phyloP scores from a whole-genome alignment of 2,329 filamentous ascomycete genomes.

The Trichoderma breve region DNA sequence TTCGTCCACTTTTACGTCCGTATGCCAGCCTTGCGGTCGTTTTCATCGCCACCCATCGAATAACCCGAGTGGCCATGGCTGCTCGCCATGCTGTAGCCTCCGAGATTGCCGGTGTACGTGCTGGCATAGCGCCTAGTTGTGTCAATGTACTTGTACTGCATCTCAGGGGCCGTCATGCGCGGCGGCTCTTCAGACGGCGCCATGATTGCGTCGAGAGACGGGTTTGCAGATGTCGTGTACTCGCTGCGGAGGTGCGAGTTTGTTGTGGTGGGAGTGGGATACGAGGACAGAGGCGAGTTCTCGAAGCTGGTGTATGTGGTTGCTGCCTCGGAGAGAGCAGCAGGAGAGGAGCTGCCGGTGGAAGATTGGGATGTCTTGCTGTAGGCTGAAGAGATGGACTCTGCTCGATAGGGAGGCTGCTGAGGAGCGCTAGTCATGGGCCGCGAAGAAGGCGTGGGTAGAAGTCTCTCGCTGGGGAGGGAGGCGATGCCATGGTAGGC shows the following conservation, averaged over 20 bases:
- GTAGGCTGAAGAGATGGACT: conserved; percentile 28
- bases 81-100: conserved; percentile 3
- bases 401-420: conserved; percentile 28
- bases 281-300: conserved; percentile 16
- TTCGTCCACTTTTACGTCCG: not conserved
- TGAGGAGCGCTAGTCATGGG: conserved; percentile 23
- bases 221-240: conserved; percentile 21
- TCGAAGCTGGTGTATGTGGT: conserved; percentile 20
- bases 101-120: conserved; percentile 5
- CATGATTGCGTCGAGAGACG: conserved; percentile 14
- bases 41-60: not conserved
- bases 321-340: conserved; percentile 13
- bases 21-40: conserved; percentile 12
- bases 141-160: conserved; percentile 35
- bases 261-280: not conserved
- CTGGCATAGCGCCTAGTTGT: conserved; percentile 24
- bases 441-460: conserved; percentile 25
- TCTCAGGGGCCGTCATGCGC: conserved; percentile 25
- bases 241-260: conserved; percentile 13
- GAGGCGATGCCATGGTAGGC: conserved; percentile 26
- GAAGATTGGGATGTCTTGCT: conserved; percentile 20
- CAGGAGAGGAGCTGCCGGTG: conserved; percentile 14
- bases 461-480: conserved; percentile 24
- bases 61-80: conserved; percentile 6
- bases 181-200: conserved; percentile 24